Evolutionary conservation across 164 flowering plant species (phyloP).

Genomic region (Annona squamosa): DNA sequence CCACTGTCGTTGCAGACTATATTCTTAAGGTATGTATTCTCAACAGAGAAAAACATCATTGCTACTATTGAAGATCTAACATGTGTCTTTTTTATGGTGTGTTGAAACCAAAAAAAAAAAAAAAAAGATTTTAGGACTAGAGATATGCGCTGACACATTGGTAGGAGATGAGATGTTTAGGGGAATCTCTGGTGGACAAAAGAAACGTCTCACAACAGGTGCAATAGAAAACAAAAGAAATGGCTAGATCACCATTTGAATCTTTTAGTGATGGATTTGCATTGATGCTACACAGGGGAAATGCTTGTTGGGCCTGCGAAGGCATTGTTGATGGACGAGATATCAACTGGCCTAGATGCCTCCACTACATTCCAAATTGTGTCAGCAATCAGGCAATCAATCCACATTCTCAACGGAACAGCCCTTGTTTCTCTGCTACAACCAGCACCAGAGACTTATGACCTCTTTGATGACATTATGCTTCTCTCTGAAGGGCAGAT

Average conservation of each 20-base stretch:
- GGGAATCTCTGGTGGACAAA: constrained; percentile 27
- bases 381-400: constrained; percentile 35
- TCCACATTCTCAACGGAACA: constrained; percentile 40
- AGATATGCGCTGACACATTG: constrained; percentile 24
- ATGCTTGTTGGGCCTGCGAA: constrained; percentile 50
- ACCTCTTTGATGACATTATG: constrained; percentile 20
- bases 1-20: constrained; percentile 64
- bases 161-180: constrained; percentile 23
- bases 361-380: constrained; percentile 60
- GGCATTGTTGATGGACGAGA: constrained; percentile 27
- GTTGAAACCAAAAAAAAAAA: not conserved
- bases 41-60: not conserved
- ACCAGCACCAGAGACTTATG: constrained; percentile 54
- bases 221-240: not conserved
- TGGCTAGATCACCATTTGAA: no score
- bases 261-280: not conserved
- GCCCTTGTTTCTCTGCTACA: constrained; percentile 45
- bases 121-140: constrained; percentile 21
- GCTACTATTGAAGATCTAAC: not conserved
- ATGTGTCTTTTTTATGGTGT: not conserved
- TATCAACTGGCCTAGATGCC: constrained; percentile 44
- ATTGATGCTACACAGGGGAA: constrained; percentile 28
- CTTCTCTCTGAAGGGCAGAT: constrained; percentile 20
- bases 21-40: constrained; percentile 43
- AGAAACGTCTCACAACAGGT: constrained; percentile 24